Evolutionary conservation across 176 grass and related monocot genomes (phyloP), one percentile per base, ranked within the genome.

Genomic region (Carex scoparia): DNA sequence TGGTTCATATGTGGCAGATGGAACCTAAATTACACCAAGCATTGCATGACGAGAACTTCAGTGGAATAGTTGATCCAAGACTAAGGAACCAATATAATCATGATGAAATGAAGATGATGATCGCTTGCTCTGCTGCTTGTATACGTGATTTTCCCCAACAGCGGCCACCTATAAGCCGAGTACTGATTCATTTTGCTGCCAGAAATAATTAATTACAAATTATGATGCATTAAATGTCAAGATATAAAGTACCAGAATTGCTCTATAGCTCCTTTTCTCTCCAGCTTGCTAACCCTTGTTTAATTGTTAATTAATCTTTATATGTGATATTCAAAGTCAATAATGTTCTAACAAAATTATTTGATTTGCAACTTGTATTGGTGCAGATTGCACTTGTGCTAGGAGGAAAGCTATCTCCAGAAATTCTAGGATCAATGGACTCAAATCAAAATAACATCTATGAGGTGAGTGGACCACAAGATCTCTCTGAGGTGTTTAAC

Each of bases 91-190:
- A 51, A n/a, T 74, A 74, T 51, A 28, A 74, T 74, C 70, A 74
- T 51, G 42, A 74, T 28, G 70, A 74, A 74, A 74, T 74, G 70
- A 74, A 27, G 42, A 74, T 28, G 16, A 53, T 74, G 70, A 51
- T 74, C 1, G 19, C 42, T 74, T 74, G 70, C 11, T 44, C 44
- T 51, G 40, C 44, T 27, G n/a, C 44, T 5, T 74, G 70, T 51
- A 74, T 74, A 74, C 70, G 70, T 1, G n/a, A 74, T 51, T 74
- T 0, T 44, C 70, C 70, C 2, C 7, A 51, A 23, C 44, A 51
- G 8, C 70, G 70, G 3, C 70, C 70, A 8, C 70, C 70, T 28
- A 74, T 74, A 74, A 74, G 18, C 42, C 40, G 44, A 23, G 70
- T 74, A 74, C 12, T 10, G 67, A 49, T 46, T 12, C 51, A 51